Base-by-base conservation (phyloP, 257 asterid genomes). In the Coffea canephora region DNA sequence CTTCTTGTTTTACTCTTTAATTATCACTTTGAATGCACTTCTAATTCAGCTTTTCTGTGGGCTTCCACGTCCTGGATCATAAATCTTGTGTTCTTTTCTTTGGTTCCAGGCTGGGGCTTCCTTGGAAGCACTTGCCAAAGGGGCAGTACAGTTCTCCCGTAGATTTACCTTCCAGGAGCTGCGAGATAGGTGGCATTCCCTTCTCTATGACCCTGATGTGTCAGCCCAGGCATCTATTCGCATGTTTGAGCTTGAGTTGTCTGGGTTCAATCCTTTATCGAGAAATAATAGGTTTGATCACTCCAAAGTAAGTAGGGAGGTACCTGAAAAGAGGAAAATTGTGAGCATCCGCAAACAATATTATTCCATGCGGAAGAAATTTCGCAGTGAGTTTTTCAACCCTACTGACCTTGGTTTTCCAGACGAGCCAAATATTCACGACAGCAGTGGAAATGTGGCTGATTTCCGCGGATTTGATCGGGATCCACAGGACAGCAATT, bases 81-180 rank as follows among this genome's bases (percentile, higher is more conserved):
- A 55, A 57, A 73, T 73, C 62, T 39, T 71, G 78, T 73, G 76
- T 45, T 52, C 41, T 74, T 80, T 34, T 76, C 59, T 82, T 45
- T 79, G 50, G 27, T 82, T 52, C 78, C 84, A 92, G 97, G 91
- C 90, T 55, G 99, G 97, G 87, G 97, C 97, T 75, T 91, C 98
- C 23, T 77, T 96, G 83, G 97, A 96, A 88, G 91, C 99, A 78
- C 98, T 96, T 78, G 97, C 98, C 68, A 95, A 90, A 87, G 99
- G 98, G 27, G 98, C 97, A 55, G 91, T 91, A 27, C 92, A 83
- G 80, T 96, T 96, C 89, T 93, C 99, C 57, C 95, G 93, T 78
- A 86, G 89, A 88, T 93, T 83, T 80, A 88, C 95, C 74, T 87
- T 88, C 74, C 89, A 71, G 75, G 97, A 96, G 84, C 89, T 92